Evolutionary conservation across 169 alveolate genomes (phyloP), one percentile per base, ranked within the genome.

Genomic region (Ichthyophthirius multifiliis): DNA sequence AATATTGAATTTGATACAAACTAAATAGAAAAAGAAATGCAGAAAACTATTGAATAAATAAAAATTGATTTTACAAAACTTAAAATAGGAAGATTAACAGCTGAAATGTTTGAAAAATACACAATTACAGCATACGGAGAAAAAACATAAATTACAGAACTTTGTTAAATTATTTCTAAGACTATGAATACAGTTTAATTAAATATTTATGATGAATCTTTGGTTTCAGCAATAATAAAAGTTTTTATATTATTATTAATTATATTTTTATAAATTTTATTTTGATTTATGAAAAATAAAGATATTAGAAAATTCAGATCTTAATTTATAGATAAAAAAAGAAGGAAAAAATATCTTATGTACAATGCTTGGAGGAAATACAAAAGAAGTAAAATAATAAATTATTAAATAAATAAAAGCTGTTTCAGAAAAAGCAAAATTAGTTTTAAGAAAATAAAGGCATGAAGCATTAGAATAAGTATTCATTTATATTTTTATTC

Each of bases 221-320:
- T 55, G 31, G 71, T 55, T 0, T 34, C 43, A 10, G 71, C 71
- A 27, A 55, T 55, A 12, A 34, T 27, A 13, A 55, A 55, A 7
- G 71, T 55, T 27, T 10, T 13, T 10, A 0, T 7, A 18, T n/a
- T n/a, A n/a, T 47, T 41, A 41, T 20, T 0, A 12, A 6, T 0
- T 47, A 0, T 0, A 3, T 47, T 47, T 4, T 1, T 1, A 10
- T 4, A 47, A 47, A 47, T 3, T 12, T 20, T 4, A 1, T 1
- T 20, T n/a, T 10, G 20, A 47, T 47, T 47, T 15, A 47, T 47
- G 0, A 41, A 41, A 7, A 41, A 9, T 9, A 41, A 3, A 55
- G 71, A 55, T 55, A 27, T 55, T 55, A 55, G 71, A 55, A 55
- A 55, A 55, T 55, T 55, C 71, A 27, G 71, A 55, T 5, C 31